Evolutionary conservation across 2,329 filamentous ascomycete species (phyloP).

Genomic region (Mycocentrospora acerina): DNA sequence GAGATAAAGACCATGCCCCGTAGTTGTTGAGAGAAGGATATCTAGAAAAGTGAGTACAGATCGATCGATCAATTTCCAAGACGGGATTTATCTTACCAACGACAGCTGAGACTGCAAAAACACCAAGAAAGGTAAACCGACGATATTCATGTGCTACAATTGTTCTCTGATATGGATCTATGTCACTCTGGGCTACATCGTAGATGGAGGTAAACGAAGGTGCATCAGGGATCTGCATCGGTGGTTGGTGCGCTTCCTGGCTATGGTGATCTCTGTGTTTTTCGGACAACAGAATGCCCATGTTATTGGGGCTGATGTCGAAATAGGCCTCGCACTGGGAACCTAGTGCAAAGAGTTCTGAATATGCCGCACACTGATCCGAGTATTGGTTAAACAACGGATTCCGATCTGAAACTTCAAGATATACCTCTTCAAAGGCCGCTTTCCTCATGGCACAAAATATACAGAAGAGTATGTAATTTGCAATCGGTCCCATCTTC

Average conservation of each 20-base stretch:
- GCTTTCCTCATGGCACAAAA: slow-evolving; percentile 59
- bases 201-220: slow-evolving; percentile 54
- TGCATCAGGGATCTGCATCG: slow-evolving; percentile 53
- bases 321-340: slow-evolving; percentile 66
- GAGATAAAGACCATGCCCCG: slow-evolving; percentile 63
- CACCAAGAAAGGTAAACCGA: slow-evolving; percentile 59
- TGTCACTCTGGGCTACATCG: slow-evolving; percentile 55
- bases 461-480: slow-evolving; percentile 59
- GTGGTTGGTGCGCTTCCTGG: slow-evolving; percentile 47
- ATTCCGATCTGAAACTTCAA: slow-evolving; percentile 63
- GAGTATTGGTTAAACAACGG: slow-evolving; percentile 62
- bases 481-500: slow-evolving; percentile 41
- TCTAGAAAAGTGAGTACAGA: slow-evolving; percentile 40
- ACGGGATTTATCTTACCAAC: slow-evolving; percentile 37
- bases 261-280: slow-evolving; percentile 47
- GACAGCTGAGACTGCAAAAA: slow-evolving; percentile 64
- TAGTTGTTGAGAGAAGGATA: slow-evolving; percentile 59
- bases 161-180: slow-evolving; percentile 50
- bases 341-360: slow-evolving; percentile 64
- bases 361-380: slow-evolving; percentile 65
- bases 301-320: slow-evolving; percentile 50
- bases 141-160: slow-evolving; percentile 51
- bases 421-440: slow-evolving; percentile 63
- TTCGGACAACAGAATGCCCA: slow-evolving; percentile 37
- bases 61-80: background rate